Conservation (phyloP, 2,329 filamentous ascomycete genomes). For the Apiospora malaysiana region DNA sequence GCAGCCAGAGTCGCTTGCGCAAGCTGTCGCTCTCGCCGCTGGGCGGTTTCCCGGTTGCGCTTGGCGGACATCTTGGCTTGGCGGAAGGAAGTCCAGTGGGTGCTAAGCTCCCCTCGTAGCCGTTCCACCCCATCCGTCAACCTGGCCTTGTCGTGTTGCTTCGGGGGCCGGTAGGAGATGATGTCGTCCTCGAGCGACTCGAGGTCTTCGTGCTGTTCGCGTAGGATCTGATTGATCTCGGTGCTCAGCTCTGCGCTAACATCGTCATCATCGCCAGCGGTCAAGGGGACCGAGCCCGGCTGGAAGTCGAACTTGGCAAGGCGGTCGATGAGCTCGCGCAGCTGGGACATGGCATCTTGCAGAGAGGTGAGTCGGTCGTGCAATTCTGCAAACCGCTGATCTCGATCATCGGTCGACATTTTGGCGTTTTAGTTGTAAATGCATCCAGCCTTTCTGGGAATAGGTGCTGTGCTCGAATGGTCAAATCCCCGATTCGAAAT, state of each 20-base stretch:
- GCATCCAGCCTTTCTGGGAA: not conserved
- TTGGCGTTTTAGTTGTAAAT: not conserved
- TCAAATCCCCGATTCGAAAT: not conserved
- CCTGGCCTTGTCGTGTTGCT: conserved; percentile 67
- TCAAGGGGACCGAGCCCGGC: conserved; percentile 61
- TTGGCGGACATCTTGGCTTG: conserved; percentile 83
- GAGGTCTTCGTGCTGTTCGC: conserved; percentile 82
- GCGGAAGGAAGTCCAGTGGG: conserved; percentile 72
- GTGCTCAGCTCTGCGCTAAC: conserved; percentile 74
- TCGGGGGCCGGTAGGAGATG: conserved; percentile 65
- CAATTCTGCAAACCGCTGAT: conserved; percentile 61
- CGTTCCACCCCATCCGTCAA: conserved; percentile 71
- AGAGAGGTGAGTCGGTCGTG: conserved; percentile 64
- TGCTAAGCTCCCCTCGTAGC: conserved; percentile 60
- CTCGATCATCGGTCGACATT: conserved; percentile 8
- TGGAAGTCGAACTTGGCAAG: conserved; percentile 64
- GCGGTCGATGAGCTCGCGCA: conserved; percentile 64
- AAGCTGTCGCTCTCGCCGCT: conserved; percentile 76
- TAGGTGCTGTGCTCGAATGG: not conserved
- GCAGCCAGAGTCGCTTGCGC: conserved; percentile 61
- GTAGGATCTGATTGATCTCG: conserved; percentile 80
- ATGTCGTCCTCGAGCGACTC: conserved; percentile 82
- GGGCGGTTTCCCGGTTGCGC: conserved; percentile 74
- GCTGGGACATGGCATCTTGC: conserved; percentile 66
- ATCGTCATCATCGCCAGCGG: conserved; percentile 54